These are phyloP conservation scores for Vitis riparia DNA, from an alignment of 164 flowering plant genomes.

Conservation along the genomic window DNA sequence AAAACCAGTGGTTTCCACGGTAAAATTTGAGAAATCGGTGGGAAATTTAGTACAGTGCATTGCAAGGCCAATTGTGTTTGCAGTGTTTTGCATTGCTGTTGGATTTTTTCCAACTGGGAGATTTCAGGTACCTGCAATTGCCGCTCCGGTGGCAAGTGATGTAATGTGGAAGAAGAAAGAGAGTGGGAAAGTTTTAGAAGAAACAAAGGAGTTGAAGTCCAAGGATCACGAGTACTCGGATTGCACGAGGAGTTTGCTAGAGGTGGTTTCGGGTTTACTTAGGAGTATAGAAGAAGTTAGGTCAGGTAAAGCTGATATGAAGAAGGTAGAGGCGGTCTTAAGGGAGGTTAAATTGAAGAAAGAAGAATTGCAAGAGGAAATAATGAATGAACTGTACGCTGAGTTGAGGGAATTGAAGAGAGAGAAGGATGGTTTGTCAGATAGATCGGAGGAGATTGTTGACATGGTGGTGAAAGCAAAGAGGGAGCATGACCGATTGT, in stretches of 20 bases:
- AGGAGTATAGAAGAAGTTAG: slow-evolving; percentile 54
- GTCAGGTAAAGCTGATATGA: slow-evolving; percentile 32
- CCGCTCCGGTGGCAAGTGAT: slow-evolving; percentile 31
- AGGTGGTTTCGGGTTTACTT: slow-evolving; percentile 47
- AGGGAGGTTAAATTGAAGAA: slow-evolving; percentile 51
- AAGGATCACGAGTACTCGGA: slow-evolving; percentile 53
- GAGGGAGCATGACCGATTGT: slow-evolving; percentile 37
- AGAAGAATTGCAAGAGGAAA: slow-evolving; percentile 45
- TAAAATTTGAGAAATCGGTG: background rate
- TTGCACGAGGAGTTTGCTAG: slow-evolving; percentile 53
- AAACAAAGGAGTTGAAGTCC: background rate
- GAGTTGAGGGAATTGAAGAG: slow-evolving; percentile 43
- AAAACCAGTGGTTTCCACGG: background rate
- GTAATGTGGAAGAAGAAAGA: slow-evolving; percentile 16
- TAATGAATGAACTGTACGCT: slow-evolving; percentile 41
- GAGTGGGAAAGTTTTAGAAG: slow-evolving; percentile 8
- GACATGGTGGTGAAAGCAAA: slow-evolving; percentile 21
- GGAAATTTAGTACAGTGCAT: slow-evolving; percentile 14
- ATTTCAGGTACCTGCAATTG: slow-evolving; percentile 41
- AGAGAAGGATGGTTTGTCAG: slow-evolving; percentile 39
- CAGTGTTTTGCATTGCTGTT: slow-evolving; percentile 47
- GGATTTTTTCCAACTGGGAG: slow-evolving; percentile 43
- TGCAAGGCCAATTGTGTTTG: slow-evolving; percentile 34
- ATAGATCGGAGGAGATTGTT: slow-evolving; percentile 34
- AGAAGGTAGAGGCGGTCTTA: slow-evolving; percentile 44